Base-by-base conservation (phyloP, 495 filamentous ascomycete genomes). In the Cryomyces antarcticus region DNA sequence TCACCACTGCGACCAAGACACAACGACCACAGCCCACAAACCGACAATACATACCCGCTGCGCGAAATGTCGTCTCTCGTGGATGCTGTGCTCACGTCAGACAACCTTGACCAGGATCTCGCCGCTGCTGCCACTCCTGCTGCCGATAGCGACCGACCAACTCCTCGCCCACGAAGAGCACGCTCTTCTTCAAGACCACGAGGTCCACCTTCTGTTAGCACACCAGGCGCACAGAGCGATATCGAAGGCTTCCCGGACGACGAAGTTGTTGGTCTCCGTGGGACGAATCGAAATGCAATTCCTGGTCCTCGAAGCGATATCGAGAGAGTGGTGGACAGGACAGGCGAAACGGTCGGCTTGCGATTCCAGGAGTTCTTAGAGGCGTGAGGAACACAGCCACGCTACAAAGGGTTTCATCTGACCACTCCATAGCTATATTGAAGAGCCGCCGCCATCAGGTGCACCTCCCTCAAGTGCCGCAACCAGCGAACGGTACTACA, bases 401-500 rank as follows among this genome's bases (percentile, higher is more conserved):
- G 17, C 17, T 24, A 24, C 17, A 24, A 24, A 24, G 17, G 17
- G 17, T 24, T 24, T 24, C 33, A 35, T 9, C 33, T 35, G 33
- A 35, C 12, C 9, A 9, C 27, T 3, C 29, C 44, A 36, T 47
- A 86, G 80, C 43, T 87, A 72, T 56, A 66, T 78, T 28, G 85
- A 94, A 52, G 80, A 89, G 27, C 77, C 79, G 4, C 65, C 68
- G 4, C 67, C 75, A 5, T 86, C 84, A 7, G 75, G 69, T 9
- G 76, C 79, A 7, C 82, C 80, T 1, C 70, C 75, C 0, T 87
- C 85, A 24, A 82, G 77, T 52, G 75, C 75, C 29, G 59, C 73
- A 17, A 77, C 76, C 24, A 89, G 80, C 17, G 80, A 93, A 58
- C 89, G 84, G 57, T 95, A 95, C 66, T 99, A 99, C 60, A 72